Conservation (phyloP, 2,329 filamentous ascomycete genomes). For the Aspergillus cejpii region DNA sequence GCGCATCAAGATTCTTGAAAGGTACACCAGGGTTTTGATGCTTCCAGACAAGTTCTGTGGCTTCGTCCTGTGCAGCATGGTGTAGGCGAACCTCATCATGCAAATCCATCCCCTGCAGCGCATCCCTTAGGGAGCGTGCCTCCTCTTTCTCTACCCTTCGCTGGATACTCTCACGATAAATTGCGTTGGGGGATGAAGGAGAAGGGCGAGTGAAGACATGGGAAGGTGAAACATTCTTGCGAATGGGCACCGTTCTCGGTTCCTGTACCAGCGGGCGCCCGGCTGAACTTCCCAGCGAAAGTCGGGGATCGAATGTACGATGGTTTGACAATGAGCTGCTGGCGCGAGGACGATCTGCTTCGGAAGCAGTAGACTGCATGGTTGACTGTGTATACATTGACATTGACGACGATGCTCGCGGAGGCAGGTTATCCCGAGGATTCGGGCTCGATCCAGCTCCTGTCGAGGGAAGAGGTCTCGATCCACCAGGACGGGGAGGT, state of each 20-base stretch:
- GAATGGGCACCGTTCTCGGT: conserved; percentile 27
- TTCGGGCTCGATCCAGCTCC: conserved; percentile 28
- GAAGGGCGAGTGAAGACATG: conserved; percentile 28
- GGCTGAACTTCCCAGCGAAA: conserved; percentile 23
- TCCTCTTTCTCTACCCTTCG: conserved; percentile 55
- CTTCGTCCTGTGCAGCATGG: conserved; percentile 55
- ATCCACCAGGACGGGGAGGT: conserved; percentile 53
- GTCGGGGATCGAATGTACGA: conserved; percentile 29
- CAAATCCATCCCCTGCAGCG: conserved; percentile 54
- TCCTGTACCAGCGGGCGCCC: conserved; percentile 38
- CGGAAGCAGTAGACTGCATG: conserved; percentile 11
- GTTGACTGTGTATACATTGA: conserved; percentile 29
- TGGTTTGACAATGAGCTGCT: conserved; percentile 38
- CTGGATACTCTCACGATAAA: conserved; percentile 50
- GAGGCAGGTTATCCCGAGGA: conserved; percentile 28
- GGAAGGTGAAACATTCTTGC: conserved; percentile 35
- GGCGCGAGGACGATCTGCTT: conserved; percentile 30
- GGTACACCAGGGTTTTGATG: conserved; percentile 51
- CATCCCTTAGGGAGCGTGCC: conserved; percentile 49
- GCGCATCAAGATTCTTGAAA: conserved; percentile 44
- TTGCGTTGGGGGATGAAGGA: conserved; percentile 33
- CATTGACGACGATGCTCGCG: conserved; percentile 40
- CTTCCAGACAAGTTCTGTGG: conserved; percentile 58
- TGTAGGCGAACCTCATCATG: conserved; percentile 50
- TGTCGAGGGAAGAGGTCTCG: conserved; percentile 52